Base-by-base conservation (phyloP, 106 monocot species). In the Narthecium ossifragum region DNA sequence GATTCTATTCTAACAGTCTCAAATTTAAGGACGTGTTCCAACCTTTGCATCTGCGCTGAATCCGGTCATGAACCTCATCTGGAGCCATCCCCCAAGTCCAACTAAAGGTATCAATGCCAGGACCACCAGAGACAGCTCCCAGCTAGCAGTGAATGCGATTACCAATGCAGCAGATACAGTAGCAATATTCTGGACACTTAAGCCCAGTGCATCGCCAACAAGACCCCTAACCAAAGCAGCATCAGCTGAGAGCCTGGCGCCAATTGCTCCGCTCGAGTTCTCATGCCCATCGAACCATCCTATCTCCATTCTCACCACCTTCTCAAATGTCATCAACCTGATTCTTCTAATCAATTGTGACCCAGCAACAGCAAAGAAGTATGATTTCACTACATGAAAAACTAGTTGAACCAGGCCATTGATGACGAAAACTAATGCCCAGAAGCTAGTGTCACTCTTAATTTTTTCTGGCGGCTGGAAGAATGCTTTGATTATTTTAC, bases 11-110 rank as follows among this genome's bases (percentile, higher is more conserved):
- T n/a, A n/a, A n/a, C n/a, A n/a, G n/a, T n/a, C n/a, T n/a, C n/a
- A n/a, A n/a, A n/a, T n/a, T n/a, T n/a, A n/a, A n/a, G n/a, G n/a
- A 7, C 12, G 43, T 43, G 14, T 13, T 13, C 43, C 14, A 43
- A 92, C 92, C 80, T 92, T 86, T 4, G 86, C 82, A 69, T 92
- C 77, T 54, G 61, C 68, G 65, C 83, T 86, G 45, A 86, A 83
- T 12, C 92, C 92, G 14, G 67, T 51, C 0, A 86, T 50, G 54
- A 86, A 84, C 43, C 57, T 86, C 26, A 78, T 69, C 55, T 92
- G 92, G 13, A 40, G 46, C 49, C 76, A 92, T n/a, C 80, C 92
- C 21, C 83, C 74, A 11, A 86, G 36, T 43, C 72, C 78, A 26
- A 92, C 63, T 12, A 92, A 60, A 37, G 92, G 92, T 2, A 83